A percentile compares a stretch with the other conserved stretches of the same genome.
Conservation (phyloP, 495 filamentous ascomycete genomes). For the Penicillium paradoxum region DNA sequence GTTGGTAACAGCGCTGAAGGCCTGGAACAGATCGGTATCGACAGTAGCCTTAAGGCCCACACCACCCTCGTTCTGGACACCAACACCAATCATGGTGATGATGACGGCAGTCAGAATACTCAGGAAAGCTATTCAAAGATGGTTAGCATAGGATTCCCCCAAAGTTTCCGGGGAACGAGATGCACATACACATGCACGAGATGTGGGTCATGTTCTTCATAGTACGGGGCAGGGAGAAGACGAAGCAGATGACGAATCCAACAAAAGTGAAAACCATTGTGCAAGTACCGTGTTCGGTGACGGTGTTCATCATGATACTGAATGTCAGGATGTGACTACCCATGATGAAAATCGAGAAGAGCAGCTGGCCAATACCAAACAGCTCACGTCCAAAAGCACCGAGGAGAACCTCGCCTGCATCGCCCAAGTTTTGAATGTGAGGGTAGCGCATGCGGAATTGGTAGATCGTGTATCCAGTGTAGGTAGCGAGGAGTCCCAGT, state of each 20-base stretch:
- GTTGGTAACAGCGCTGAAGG: conserved; percentile 32
- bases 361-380: conserved; percentile 54
- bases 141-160: neutral
- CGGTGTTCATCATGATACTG: conserved; percentile 59
- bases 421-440: conserved; percentile 65
- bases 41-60: conserved; percentile 17
- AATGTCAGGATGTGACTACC: conserved; percentile 68
- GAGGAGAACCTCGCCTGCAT: conserved; percentile 64
- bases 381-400: conserved; percentile 59
- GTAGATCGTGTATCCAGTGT: conserved; percentile 31
- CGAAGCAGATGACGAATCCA: conserved; percentile 57
- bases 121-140: conserved; percentile 39
- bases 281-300: conserved; percentile 62
- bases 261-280: conserved; percentile 62
- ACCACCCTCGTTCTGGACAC: conserved; percentile 30
- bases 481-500: conserved; percentile 61
- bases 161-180: neutral
- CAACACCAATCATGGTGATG: conserved; percentile 65
- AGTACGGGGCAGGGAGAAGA: conserved; percentile 61
- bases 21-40: conserved; percentile 24
- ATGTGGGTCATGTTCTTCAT: conserved; percentile 55
- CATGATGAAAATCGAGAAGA: conserved; percentile 70
- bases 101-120: conserved; percentile 65
- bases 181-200: conserved; percentile 49
- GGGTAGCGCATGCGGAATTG: conserved; percentile 33